Conservation (phyloP, 805 yeast genomes). For the Saccharomyces jurei region DNA sequence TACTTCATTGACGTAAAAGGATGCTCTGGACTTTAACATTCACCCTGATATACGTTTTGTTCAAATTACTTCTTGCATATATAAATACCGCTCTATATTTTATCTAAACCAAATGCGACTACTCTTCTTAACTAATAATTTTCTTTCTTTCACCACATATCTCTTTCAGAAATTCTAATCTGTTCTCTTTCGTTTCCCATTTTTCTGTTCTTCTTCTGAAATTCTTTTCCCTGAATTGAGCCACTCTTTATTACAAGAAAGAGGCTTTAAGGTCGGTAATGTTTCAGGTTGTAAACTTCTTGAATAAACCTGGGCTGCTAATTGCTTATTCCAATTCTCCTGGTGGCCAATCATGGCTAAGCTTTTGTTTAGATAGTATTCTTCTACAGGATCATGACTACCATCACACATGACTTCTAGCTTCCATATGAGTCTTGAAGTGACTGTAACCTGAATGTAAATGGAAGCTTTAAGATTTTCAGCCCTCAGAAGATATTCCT, state of each 20-base stretch:
- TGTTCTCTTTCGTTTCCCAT: not conserved
- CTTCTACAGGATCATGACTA: slow-evolving; percentile 7
- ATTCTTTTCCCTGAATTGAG: slow-evolving; percentile 1
- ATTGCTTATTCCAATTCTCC: not conserved
- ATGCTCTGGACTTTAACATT: slow-evolving; percentile 23
- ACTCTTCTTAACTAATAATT: not conserved
- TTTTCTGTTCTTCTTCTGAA: not conserved
- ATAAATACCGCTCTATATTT: slow-evolving; percentile 1
- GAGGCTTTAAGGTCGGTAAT: slow-evolving; percentile 8
- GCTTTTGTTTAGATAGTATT: slow-evolving; percentile 4
- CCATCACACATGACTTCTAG: not conserved
- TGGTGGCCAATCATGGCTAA: not conserved
- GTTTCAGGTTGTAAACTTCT: slow-evolving; percentile 8
- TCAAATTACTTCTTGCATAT: not conserved
- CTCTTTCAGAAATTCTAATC: not conserved
- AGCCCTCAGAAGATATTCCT: not conserved
- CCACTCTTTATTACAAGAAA: not conserved
- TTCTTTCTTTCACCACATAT: not conserved
- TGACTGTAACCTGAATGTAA: not conserved
- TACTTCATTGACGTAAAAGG: slow-evolving; percentile 31
- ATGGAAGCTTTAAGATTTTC: not conserved
- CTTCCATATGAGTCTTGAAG: not conserved
- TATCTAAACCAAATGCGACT: not conserved
- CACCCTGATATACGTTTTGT: not conserved
- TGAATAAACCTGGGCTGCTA: slow-evolving; percentile 6